phyloP scores from a whole-genome alignment of 1,139 yeast genomes.

The Williopsis jadinii region DNA sequence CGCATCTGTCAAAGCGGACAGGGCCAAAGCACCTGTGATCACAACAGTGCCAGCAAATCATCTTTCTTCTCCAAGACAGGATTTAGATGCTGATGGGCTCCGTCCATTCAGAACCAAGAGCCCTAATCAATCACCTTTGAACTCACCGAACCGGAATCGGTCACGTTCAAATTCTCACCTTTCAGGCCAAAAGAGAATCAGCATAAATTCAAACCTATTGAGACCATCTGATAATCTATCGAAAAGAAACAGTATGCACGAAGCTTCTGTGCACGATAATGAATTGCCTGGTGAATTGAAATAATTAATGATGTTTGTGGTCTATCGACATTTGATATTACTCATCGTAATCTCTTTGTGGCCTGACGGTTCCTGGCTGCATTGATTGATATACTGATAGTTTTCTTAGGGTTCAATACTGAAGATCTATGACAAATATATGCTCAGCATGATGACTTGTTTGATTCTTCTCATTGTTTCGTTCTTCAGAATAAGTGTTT shows the following conservation, averaged over 20 bases:
- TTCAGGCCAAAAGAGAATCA: not conserved
- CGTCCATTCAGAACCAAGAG: conserved; percentile 19
- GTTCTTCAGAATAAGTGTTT: too few relatives aligned
- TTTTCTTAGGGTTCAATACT: too few relatives aligned
- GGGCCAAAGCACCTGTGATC: conserved; percentile 3
- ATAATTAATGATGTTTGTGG: too few relatives aligned
- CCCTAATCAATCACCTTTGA: conserved; percentile 13
- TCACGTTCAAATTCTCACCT: conserved; percentile 10
- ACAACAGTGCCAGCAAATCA: conserved; percentile 1
- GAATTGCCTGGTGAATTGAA: too few relatives aligned
- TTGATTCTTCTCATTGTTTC: too few relatives aligned
- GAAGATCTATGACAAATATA: too few relatives aligned
- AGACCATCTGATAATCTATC: conserved; percentile 16
- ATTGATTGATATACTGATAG: too few relatives aligned
- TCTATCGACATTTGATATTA: too few relatives aligned
- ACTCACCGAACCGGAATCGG: conserved; percentile 13
- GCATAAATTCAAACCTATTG: conserved; percentile 4
- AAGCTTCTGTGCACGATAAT: too few relatives aligned
- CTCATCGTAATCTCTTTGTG: too few relatives aligned
- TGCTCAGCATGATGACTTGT: too few relatives aligned
- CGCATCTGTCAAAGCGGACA: conserved; percentile 5
- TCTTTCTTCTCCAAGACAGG: conserved; percentile 1
- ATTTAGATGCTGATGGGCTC: conserved; percentile 13
- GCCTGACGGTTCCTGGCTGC: too few relatives aligned
- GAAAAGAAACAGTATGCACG: conserved; percentile 12